Conservation (phyloP, 495 filamentous ascomycete genomes). For the Talaromyces proteolyticus region DNA sequence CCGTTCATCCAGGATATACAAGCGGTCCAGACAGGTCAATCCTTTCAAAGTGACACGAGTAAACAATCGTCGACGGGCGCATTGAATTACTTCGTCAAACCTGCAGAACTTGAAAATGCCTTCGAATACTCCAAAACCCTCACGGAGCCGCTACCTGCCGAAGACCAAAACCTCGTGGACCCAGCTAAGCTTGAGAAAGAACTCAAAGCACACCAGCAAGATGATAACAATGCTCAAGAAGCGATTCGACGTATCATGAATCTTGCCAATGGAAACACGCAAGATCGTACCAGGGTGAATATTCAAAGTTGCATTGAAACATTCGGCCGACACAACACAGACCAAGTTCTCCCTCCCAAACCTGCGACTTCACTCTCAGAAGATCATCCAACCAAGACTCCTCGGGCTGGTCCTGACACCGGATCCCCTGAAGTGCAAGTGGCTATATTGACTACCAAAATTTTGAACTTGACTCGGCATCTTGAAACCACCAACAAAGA, state of each 20-base stretch:
- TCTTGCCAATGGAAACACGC: conserved; percentile 65
- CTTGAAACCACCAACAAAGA: conserved; percentile 55
- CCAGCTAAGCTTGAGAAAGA: conserved; percentile 32
- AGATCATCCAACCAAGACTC: conserved; percentile 40
- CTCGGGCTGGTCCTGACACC: conserved; percentile 81
- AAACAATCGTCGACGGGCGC: conserved; percentile 9
- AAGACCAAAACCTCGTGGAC: conserved; percentile 30
- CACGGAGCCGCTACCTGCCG: conserved; percentile 44
- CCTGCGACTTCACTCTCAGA: conserved; percentile 25
- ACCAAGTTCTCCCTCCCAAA: conserved; percentile 55
- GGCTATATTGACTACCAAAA: conserved; percentile 94
- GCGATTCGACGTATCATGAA: conserved; percentile 73
- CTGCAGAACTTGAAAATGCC: conserved; percentile 55
- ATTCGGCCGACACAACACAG: conserved; percentile 91
- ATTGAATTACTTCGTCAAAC: conserved; percentile 69
- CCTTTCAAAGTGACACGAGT: no score
- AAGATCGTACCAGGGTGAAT: conserved; percentile 73
- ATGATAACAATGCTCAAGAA: conserved; percentile 32
- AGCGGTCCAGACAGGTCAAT: conserved; percentile 31
- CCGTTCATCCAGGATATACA: conserved; percentile 82
- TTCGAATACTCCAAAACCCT: conserved; percentile 59
- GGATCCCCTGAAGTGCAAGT: conserved; percentile 94
- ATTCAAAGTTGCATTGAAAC: conserved; percentile 75
- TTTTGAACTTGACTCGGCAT: conserved; percentile 66
- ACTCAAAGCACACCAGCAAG: conserved; percentile 21